Base-by-base conservation (phyloP, 306 rosid genomes). In the Leucaena leucocephala region DNA sequence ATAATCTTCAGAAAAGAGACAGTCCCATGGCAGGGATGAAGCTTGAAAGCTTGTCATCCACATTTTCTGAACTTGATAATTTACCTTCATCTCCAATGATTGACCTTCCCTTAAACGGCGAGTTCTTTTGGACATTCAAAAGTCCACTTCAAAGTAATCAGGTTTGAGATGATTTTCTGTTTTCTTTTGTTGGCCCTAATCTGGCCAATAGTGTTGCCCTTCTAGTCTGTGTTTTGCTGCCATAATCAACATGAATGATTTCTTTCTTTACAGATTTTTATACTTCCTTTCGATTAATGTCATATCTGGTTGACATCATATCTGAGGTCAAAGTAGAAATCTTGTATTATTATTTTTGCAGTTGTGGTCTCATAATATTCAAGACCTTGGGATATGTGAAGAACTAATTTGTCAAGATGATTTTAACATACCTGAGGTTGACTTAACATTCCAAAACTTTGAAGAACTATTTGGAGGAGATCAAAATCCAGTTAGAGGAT, bases 281-380 rank as follows among this genome's bases (percentile, higher is more conserved):
- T 16, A 8, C 52, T n/a, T 67, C 49, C 34, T 27, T 62, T 71
- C 69, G 39, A 44, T 40, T 52, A 71, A 54, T 52, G 40, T 49
- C 68, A 39, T 43, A 27, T 44, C 59, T 35, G 57, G 78, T 48
- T 75, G 62, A 74, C 44, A 45, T 70, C 46, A 49, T 70, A 78
- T 27, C 27, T 27, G 27, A 27, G 27, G 27, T 27, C 27, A 27
- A 27, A 27, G 0, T 27, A 27, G 27, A 27, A 27, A 27, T 27
- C 27, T 27, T 0, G 27, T 0, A 27, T 27, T 27, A 79, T 75
- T 40, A 86, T 86, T 85, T 87, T 86, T 87, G 88, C 88, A 94
- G 97, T 49, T 92, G 52, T 94, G 98, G 98, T 82, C 95, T 78
- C 97, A 92, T 83, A 91, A 89, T 71, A 92, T 94, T 87, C 93